Conservation (phyloP, 805 yeast genomes). For the Scheffersomyces stipitis region DNA sequence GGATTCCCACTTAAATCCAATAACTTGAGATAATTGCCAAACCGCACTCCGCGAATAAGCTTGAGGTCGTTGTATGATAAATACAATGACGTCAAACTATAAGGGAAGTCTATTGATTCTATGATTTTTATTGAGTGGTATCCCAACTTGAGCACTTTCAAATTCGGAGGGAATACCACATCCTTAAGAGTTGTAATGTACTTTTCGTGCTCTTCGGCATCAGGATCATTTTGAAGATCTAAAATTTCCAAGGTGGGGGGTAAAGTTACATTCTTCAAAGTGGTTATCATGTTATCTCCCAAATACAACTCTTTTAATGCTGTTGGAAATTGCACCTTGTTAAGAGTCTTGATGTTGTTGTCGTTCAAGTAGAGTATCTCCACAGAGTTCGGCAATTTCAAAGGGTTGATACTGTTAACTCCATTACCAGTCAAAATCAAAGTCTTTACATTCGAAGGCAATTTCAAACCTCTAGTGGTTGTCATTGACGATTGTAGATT, state of each 20-base stretch:
- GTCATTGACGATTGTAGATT: conserved; percentile 47
- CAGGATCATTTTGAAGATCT: conserved; percentile 44
- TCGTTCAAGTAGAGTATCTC: conserved; percentile 35
- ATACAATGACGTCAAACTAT: conserved; percentile 27
- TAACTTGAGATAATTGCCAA: conserved; percentile 31
- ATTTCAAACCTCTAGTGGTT: conserved; percentile 41
- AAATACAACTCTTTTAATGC: conserved; percentile 34
- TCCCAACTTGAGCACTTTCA: conserved; percentile 36
- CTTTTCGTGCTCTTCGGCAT: conserved; percentile 40
- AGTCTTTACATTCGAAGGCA: conserved; percentile 31
- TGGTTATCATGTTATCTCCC: conserved; percentile 45
- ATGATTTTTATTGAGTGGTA: conserved; percentile 39
- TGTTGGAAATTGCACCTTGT: conserved; percentile 41
- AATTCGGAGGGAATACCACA: conserved; percentile 35
- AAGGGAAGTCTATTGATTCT: conserved; percentile 42
- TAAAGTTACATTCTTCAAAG: conserved; percentile 42
- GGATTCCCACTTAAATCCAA: conserved; percentile 44
- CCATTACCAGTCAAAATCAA: conserved; percentile 39
- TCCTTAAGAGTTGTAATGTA: conserved; percentile 42
- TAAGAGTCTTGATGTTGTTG: conserved; percentile 45
- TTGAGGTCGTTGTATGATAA: conserved; percentile 41
- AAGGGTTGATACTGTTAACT: conserved; percentile 45
- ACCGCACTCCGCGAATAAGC: conserved; percentile 34
- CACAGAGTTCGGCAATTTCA: conserved; percentile 41
- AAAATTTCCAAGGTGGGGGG: conserved; percentile 39